Evolutionary conservation across 192 early-diverging fungal genomes (phyloP).

Genomic region (Entomortierella parvispora): DNA sequence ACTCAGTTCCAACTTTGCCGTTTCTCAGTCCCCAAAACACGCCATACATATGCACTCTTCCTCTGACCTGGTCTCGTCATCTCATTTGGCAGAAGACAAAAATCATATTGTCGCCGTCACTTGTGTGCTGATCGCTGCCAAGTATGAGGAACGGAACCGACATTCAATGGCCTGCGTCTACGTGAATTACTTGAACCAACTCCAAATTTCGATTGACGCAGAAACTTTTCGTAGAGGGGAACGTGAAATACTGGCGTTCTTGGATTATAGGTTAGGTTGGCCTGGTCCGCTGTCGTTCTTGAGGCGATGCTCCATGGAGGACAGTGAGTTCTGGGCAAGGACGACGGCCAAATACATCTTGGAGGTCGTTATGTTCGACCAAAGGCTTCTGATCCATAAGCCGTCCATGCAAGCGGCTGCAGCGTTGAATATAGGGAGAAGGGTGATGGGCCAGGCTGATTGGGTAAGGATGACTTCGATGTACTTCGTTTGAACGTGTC

Average conservation of each 20-base stretch:
- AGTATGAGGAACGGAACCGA: slow-evolving; percentile 90
- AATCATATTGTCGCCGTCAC: slow-evolving; percentile 90
- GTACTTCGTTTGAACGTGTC: no score
- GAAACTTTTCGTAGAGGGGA: slow-evolving; percentile 87
- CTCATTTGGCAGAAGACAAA: slow-evolving; percentile 77
- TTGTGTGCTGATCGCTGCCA: slow-evolving; percentile 86
- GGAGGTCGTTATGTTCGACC: slow-evolving; percentile 89
- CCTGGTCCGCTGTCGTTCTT: slow-evolving; percentile 91
- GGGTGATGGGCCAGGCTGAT: slow-evolving; percentile 71
- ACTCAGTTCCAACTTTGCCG: slow-evolving; percentile 44
- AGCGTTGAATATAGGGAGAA: slow-evolving; percentile 77
- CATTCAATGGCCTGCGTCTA: slow-evolving; percentile 61
- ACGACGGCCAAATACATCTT: slow-evolving; percentile 92
- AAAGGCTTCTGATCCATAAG: slow-evolving; percentile 73
- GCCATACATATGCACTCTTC: slow-evolving; percentile 56
- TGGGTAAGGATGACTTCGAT: slow-evolving; percentile 58
- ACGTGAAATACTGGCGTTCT: slow-evolving; percentile 83
- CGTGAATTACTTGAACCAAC: slow-evolving; percentile 77
- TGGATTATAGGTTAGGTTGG: slow-evolving; percentile 89
- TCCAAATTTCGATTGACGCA: slow-evolving; percentile 75
- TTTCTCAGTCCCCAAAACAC: background rate
- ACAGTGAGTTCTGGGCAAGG: slow-evolving; percentile 86
- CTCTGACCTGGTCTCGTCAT: no score
- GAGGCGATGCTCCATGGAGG: slow-evolving; percentile 86
- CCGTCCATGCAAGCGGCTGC: slow-evolving; percentile 85